phyloP scores from a whole-genome alignment of 306 rosid species.

The Prunus salicina region DNA sequence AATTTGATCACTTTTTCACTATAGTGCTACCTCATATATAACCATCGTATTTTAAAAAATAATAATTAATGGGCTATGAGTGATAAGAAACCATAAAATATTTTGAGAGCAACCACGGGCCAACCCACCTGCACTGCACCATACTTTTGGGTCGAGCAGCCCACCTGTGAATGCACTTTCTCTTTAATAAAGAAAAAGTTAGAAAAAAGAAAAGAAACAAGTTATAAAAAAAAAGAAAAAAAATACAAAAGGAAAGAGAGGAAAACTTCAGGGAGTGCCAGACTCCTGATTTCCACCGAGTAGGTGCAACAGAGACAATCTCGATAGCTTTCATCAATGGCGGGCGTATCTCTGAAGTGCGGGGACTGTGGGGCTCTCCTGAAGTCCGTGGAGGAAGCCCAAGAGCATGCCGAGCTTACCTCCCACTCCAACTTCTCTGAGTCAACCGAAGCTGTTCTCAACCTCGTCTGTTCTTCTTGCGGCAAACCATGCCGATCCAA shows the following conservation, averaged over 20 bases:
- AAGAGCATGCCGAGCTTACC: constrained; percentile 88
- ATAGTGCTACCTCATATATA: too few relatives aligned
- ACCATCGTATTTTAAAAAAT: too few relatives aligned
- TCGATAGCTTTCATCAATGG: constrained; percentile 46
- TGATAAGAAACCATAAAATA: too few relatives aligned
- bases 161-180: too few relatives aligned
- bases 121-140: too few relatives aligned
- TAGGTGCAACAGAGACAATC: background rate
- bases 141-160: too few relatives aligned
- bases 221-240: background rate
- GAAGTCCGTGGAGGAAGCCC: constrained; percentile 84
- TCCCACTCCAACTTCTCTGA: constrained; percentile 96
- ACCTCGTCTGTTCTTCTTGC: constrained; percentile 75
- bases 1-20: too few relatives aligned
- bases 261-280: background rate
- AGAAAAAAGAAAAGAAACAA: too few relatives aligned
- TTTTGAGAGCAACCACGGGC: too few relatives aligned
- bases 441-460: constrained; percentile 91
- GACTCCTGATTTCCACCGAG: background rate
- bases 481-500: constrained; percentile 99
- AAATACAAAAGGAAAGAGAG: background rate
- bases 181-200: too few relatives aligned
- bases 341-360: constrained; percentile 89
- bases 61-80: too few relatives aligned
- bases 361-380: constrained; percentile 90